Base-by-base conservation (phyloP, 805 yeast genomes). In the Tetrapisispora pingtungensis region DNA sequence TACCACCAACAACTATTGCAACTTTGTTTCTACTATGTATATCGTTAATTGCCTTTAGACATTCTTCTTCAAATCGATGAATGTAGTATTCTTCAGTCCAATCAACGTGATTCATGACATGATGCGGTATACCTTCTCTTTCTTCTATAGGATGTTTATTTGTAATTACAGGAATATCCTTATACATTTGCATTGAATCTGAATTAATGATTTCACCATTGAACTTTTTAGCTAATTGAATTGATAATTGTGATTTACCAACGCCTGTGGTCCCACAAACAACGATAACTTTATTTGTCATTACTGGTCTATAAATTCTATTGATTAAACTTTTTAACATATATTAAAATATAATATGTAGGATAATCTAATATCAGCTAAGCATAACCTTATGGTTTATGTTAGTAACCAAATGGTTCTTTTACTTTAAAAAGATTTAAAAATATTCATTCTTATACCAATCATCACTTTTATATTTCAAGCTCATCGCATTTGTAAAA, bases 141-240 rank as follows among this genome's bases (percentile, higher is more conserved):
- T 90, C 96, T 0, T 66, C 68, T 0, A 82, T 47, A 0, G 98
- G 97, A 55, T 93, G 97, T 56, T 93, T 93, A 57, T 93, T 93
- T 14, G 98, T 85, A 48, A 93, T 86, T 10, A 77, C 76, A 13
- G 83, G 86, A 1, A 78, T 65, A 0, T 77, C 80, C 33, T 69
- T 65, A 62, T 93, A 93, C 71, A 93, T 84, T 64, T 93, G 98
- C 97, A 93, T 89, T 1, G 97, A 87, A 60, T 93, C 98, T 0
- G 95, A 96, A 63, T 93, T 93, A 50, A 93, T 84, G 50, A 93
- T 72, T 58, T 93, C 97, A 18, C 97, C 97, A 57, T 80, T 74
- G 42, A 83, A 73, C 24, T 72, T 72, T 52, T 75, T 71, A 10
- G 97, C 96, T 18, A 93, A 61, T 48, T 87, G 90, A 34, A 54